Percentiles rank a stretch among this genome's conserved stretches.
These are phyloP conservation scores for Sporothrix dimorphospora DNA, from an alignment of 2,329 filamentous ascomycete species.

Conservation along the genomic window DNA sequence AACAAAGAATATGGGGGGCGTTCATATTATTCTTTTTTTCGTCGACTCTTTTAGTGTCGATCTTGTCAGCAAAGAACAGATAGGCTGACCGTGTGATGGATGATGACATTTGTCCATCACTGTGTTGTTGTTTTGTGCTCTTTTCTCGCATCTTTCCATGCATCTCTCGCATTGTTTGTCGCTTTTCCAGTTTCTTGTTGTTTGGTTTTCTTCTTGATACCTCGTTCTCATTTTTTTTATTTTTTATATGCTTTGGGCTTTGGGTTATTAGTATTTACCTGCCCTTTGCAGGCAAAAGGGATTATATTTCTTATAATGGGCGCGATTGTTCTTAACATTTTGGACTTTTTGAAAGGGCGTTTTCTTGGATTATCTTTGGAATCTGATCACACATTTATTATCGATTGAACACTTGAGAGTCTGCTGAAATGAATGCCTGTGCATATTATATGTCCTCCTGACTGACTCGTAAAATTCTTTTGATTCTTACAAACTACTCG, in stretches of 20 bases:
- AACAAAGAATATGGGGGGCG: background rate
- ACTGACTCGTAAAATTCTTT: no score
- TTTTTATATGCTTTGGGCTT: background rate
- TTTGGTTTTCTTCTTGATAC: background rate
- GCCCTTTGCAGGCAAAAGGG: background rate
- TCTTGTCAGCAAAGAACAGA: background rate
- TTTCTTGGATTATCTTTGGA: background rate
- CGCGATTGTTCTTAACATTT: background rate
- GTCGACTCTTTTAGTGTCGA: background rate
- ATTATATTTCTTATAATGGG: conserved; percentile 13
- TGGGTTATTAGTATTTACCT: background rate
- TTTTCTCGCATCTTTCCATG: background rate
- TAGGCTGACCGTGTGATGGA: background rate
- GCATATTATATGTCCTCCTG: background rate
- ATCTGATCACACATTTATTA: background rate
- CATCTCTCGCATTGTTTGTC: background rate
- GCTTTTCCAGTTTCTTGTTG: background rate
- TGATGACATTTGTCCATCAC: background rate
- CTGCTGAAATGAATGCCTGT: background rate
- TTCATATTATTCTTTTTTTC: conserved; percentile 4
- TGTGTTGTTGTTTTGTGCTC: background rate
- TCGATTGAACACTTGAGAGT: background rate
- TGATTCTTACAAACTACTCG: no score
- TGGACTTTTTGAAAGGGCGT: background rate
- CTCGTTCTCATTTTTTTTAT: background rate